phyloP scores from a whole-genome alignment of 164 flowering plant species.

The Euptelea pleiosperma region DNA sequence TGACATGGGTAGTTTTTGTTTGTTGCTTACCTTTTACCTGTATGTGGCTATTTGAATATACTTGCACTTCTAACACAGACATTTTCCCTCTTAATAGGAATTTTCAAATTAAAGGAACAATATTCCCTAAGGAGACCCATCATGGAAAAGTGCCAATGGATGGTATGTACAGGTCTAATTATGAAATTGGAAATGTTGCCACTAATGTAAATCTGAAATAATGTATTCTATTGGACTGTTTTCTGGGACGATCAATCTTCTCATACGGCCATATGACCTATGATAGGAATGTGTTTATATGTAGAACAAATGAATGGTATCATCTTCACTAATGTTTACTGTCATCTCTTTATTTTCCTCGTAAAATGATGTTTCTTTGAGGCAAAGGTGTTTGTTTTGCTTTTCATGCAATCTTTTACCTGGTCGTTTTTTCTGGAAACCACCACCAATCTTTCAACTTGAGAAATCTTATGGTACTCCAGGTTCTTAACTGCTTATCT shows the following conservation, averaged over 20 bases:
- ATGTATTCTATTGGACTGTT: neutral
- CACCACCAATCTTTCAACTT: too few relatives aligned
- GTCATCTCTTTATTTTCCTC: too few relatives aligned
- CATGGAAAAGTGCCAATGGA: neutral
- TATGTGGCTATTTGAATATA: neutral
- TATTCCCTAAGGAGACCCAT: neutral
- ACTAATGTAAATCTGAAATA: constrained; percentile 1
- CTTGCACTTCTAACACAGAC: neutral
- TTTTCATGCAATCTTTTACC: too few relatives aligned
- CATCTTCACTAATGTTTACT: too few relatives aligned
- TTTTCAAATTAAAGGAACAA: neutral
- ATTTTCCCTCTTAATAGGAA: constrained; percentile 3
- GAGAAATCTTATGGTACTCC: too few relatives aligned
- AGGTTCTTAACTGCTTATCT: too few relatives aligned
- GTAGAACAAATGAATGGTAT: too few relatives aligned
- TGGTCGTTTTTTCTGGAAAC: too few relatives aligned
- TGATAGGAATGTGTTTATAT: neutral
- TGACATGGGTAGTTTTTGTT: neutral
- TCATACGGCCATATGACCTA: too few relatives aligned
- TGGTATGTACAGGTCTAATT: constrained; percentile 1
- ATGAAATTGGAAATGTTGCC: neutral
- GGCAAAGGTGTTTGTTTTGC: too few relatives aligned
- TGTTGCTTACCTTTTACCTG: neutral
- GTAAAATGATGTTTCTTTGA: too few relatives aligned
- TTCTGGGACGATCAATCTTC: neutral